Evolutionary conservation across 768 basidiomycete species (phyloP).

Genomic region (Hygrocybe coccinea): DNA sequence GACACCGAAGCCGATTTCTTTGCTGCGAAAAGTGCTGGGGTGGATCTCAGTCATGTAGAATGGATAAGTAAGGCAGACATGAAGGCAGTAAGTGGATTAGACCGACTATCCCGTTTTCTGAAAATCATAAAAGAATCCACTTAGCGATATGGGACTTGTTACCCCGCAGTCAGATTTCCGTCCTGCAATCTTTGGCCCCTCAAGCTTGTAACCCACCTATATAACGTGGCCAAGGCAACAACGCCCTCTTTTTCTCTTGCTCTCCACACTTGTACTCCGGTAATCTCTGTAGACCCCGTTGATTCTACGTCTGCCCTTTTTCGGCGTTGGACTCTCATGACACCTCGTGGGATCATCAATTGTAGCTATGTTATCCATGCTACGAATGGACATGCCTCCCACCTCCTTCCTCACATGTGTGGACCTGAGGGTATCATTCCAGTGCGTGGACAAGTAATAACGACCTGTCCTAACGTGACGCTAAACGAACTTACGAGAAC

Average conservation of each 20-base stretch:
- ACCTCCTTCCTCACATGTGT: slow-evolving; percentile 66
- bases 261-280: slow-evolving; percentile 74
- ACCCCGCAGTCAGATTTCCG: slow-evolving; percentile 48
- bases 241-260: slow-evolving; percentile 37
- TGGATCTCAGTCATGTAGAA: slow-evolving; percentile 39
- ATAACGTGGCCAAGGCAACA: slow-evolving; percentile 35
- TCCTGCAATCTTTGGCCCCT: slow-evolving; percentile 74
- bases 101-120: background rate
- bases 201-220: slow-evolving; percentile 72
- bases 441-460: slow-evolving; percentile 63
- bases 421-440: slow-evolving; percentile 59
- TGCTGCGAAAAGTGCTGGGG: slow-evolving; percentile 50
- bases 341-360: slow-evolving; percentile 58
- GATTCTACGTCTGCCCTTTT: background rate
- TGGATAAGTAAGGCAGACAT: slow-evolving; percentile 49
- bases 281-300: slow-evolving; percentile 39
- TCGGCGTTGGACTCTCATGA: slow-evolving; percentile 52
- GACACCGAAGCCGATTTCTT: slow-evolving; percentile 42
- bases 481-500: slow-evolving; percentile 37
- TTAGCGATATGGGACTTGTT: slow-evolving; percentile 42
- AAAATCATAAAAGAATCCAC: background rate
- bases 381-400: slow-evolving; percentile 78
- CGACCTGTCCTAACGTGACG: slow-evolving; percentile 36
- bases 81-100: slow-evolving; percentile 34
- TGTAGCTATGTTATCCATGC: slow-evolving; percentile 75